Evolutionary conservation across 805 yeast species (phyloP), one percentile per base, ranked within the genome.

Genomic region (Wickerhamiella siamensis): DNA sequence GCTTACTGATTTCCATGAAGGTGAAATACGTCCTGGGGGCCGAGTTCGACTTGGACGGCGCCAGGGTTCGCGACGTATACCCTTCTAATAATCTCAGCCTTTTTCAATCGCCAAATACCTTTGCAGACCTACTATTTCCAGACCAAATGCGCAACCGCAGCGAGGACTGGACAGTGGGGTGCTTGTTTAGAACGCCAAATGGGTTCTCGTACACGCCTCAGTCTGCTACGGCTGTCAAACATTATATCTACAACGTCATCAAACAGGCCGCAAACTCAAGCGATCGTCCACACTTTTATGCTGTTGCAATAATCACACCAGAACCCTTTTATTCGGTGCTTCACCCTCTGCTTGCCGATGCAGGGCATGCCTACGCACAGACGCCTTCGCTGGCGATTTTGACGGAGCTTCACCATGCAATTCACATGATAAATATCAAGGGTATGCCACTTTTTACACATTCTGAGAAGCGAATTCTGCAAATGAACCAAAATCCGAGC

Each of bases 11-110:
- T 24, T n/a, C n/a, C 18, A 47, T 47, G 50, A 70, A 74, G 50
- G 71, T 72, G 14, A 72, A 71, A 41, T 78, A 67, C 52, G 67
- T 79, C 18, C 51, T 83, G 26, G 69, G 84, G 4, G 81, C 88
- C 1, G 87, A 81, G 59, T 86, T 84, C 57, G 91, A 84, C 56
- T 74, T 78, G 47, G 78, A 73, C 51, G 95, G 95, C 0, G 78
- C 91, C 0, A 64, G 72, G 3, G 60, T 84, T 26, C 64, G 65
- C 40, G 71, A 72, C 48, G 86, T 78, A 52, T 67, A 70, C 40
- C 88, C 93, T 2, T 46, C 41, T 20, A 48, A 22, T 17, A 35
- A 32, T 14, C 44, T 42, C 36, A 43, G 47, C 19, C 47, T 34
- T 45, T 54, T 36, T 48, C 43, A 50, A 44, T 41, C 42, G 27